Evolutionary conservation across 2,329 filamentous ascomycete genomes (phyloP).

Genomic region (Pseudogymnoascus sp.): DNA sequence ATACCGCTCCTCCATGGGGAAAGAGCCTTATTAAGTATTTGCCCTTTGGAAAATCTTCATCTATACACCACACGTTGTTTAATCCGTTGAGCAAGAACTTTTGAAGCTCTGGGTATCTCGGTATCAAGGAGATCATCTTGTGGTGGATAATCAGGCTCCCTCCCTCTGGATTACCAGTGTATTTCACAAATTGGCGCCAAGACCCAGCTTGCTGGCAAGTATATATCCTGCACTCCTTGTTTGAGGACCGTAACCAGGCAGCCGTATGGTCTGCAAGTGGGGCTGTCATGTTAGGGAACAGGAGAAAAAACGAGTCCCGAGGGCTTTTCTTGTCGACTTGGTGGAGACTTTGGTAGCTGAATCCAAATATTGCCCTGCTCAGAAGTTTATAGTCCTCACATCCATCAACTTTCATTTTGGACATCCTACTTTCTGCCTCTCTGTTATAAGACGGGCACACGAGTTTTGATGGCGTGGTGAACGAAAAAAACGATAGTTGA

Average conservation of each 20-base stretch:
- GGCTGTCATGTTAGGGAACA: slow-evolving; percentile 39
- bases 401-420: not conserved
- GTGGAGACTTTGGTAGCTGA: slow-evolving; percentile 21
- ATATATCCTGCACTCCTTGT: slow-evolving; percentile 39
- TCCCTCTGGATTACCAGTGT: slow-evolving; percentile 15
- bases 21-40: slow-evolving; percentile 38
- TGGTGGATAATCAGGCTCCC: slow-evolving; percentile 28
- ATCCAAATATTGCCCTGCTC: slow-evolving; percentile 19
- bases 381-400: slow-evolving; percentile 13
- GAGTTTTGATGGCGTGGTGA: not conserved
- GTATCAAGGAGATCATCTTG: slow-evolving; percentile 19
- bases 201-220: slow-evolving; percentile 38
- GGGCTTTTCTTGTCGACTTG: slow-evolving; percentile 15
- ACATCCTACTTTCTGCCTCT: not conserved
- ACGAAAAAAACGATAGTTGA: not conserved
- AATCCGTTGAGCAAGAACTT: not conserved
- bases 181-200: slow-evolving; percentile 41
- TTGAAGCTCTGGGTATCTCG: slow-evolving; percentile 19
- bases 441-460: not conserved
- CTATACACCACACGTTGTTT: slow-evolving; percentile 25
- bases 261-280: slow-evolving; percentile 36
- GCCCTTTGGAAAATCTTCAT: slow-evolving; percentile 25
- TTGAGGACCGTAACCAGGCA: slow-evolving; percentile 40
- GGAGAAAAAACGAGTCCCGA: slow-evolving; percentile 40
- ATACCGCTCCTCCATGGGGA: slow-evolving; percentile 39